These are phyloP conservation scores for Haplographium delicatum DNA, from an alignment of 495 filamentous ascomycete species.

Conservation along the genomic window DNA sequence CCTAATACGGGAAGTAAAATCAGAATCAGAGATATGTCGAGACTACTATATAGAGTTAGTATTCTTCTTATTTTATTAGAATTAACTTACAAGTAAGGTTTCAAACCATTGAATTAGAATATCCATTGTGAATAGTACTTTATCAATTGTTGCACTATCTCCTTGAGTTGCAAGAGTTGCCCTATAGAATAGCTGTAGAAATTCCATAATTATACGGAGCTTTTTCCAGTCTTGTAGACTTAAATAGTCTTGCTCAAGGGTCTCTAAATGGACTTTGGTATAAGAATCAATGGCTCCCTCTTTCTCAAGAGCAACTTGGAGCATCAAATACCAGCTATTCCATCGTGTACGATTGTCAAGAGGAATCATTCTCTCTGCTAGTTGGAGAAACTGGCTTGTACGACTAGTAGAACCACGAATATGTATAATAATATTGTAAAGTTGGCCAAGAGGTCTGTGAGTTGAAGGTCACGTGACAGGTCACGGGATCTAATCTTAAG, in stretches of 20 bases:
- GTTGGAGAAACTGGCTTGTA: background rate
- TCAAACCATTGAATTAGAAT: background rate
- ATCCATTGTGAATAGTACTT: background rate
- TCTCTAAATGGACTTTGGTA: background rate
- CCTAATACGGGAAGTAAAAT: background rate
- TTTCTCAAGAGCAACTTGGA: background rate
- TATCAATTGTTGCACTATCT: background rate
- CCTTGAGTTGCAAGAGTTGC: background rate
- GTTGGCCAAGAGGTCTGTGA: background rate
- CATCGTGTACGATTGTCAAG: background rate
- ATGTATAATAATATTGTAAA: background rate
- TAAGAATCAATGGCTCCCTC: background rate
- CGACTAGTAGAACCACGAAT: background rate
- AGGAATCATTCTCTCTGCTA: background rate
- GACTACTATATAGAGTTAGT: background rate
- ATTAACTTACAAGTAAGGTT: background rate
- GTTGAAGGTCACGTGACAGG: too few relatives aligned
- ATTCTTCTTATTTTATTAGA: background rate
- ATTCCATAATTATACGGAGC: background rate
- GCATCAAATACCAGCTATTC: background rate
- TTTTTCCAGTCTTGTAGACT: background rate
- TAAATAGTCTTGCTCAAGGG: background rate
- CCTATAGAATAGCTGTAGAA: background rate
- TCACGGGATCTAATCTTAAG: too few relatives aligned
- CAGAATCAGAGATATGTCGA: background rate